Evolutionary conservation across 345 rosid species (phyloP), one percentile per base, ranked within the genome.

Genomic region (Bretschneidera sinensis): DNA sequence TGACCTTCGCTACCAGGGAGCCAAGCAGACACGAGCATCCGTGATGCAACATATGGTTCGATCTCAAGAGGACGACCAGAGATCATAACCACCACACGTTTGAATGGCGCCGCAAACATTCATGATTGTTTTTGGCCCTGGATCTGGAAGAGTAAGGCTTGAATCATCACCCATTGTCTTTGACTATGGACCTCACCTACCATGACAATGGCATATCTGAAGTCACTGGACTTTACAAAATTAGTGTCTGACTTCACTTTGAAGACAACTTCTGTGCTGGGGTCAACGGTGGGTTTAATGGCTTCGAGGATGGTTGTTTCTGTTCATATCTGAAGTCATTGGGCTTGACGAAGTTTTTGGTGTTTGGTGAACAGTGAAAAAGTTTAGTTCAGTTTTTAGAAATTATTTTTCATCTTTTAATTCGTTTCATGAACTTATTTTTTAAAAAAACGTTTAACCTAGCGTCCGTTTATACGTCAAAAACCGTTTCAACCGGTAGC

Each of bases 301-400:
- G 80, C 98, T 35, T 67, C 69, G 51, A 89, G 82, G 57, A 92
- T 83, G 20, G 95, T 92, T 16, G 89, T 87, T 21, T 92, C 89
- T 71, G 22, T 10, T 10, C n/a, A n/a, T n/a, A n/a, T n/a, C n/a
- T n/a, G n/a, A n/a, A n/a, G n/a, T n/a, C n/a, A n/a, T n/a, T n/a
- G n/a, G n/a, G n/a, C n/a, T n/a, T n/a, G n/a, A n/a, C n/a, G n/a
- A n/a, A n/a, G n/a, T n/a, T n/a, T n/a, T n/a, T n/a, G n/a, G n/a
- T n/a, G n/a, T n/a, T n/a, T n/a, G n/a, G n/a, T n/a, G n/a, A n/a
- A n/a, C n/a, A n/a, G n/a, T n/a, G n/a, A n/a, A n/a, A n/a, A n/a
- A n/a, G n/a, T n/a, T n/a, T n/a, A n/a, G n/a, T n/a, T n/a, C n/a
- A n/a, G n/a, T n/a, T n/a, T n/a, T n/a, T n/a, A n/a, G n/a, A n/a